Evolutionary conservation across 2,329 filamentous ascomycete genomes (phyloP), one percentile per base, ranked within the genome.

Genomic region (Penicillium sp.): DNA sequence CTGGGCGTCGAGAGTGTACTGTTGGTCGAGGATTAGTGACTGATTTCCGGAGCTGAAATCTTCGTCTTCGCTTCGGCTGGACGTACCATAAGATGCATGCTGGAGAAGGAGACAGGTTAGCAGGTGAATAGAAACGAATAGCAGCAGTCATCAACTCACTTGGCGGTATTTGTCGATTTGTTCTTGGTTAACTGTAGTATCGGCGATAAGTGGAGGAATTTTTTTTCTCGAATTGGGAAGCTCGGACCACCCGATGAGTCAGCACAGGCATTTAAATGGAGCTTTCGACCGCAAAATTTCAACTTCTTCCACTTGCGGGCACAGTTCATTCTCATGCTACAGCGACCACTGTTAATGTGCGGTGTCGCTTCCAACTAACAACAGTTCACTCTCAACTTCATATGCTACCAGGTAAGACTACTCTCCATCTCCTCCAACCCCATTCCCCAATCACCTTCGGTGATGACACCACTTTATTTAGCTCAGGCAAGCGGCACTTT

Each of bases 1-100:
- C 58, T 84, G 80, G 66, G 83, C 75, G 76, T 92, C 89, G 78
- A 92, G 80, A 61, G 90, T 94, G 86, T 93, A 96, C 94, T 74
- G 45, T 52, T 54, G 43, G 18, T 48, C 24, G 9, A 49, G 18
- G 45, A 56, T 61, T 47, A 61, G 57, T 16, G 24, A 50, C 45
- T 14, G n/a, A 39, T 52, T 56, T 50, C 16, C 45, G 36, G 50
- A 52, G 42, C 38, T 56, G 29, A 49, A 43, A 44, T 44, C 47
- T 59, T 49, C 38, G 16, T 18, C 39, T 47, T 53, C 32, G 54
- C n/a, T 50, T 44, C 32, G 42, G 34, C 43, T 34, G 27, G 21
- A 67, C 70, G 47, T 73, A 74, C 72, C 72, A 74, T 74, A 66
- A 74, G 71, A 74, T 74, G 72, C 72, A 74, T 74, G 52, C 68